Evolutionary conservation across 148 eudicot genomes (phyloP).

Genomic region (Nyssa sinensis): DNA sequence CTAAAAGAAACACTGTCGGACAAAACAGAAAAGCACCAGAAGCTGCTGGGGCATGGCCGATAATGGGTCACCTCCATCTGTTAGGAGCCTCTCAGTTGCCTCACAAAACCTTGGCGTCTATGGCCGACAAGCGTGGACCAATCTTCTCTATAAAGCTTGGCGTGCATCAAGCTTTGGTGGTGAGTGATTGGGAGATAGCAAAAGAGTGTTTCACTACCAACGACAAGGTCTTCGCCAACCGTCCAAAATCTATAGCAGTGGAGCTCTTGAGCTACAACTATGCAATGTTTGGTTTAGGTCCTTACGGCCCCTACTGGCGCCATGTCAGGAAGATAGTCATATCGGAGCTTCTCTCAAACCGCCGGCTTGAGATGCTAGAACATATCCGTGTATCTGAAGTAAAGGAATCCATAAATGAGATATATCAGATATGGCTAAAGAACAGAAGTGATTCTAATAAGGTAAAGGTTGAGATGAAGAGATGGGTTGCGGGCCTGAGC

Average conservation of each 20-base stretch:
- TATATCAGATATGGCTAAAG: not conserved
- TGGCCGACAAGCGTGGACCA: constrained; percentile 17
- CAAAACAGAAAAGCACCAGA: not conserved
- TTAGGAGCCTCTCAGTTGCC: not conserved
- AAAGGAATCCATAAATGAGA: not conserved
- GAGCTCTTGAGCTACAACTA: not conserved
- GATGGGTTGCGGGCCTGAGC: too few relatives aligned
- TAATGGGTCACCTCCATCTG: constrained; percentile 16
- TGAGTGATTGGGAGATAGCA: constrained; percentile 6
- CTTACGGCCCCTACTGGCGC: not conserved
- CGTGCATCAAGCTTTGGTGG: not conserved
- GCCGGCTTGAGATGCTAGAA: not conserved
- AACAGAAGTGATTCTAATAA: too few relatives aligned
- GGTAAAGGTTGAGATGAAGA: too few relatives aligned
- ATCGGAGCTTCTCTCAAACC: constrained; percentile 5
- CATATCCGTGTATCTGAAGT: not conserved
- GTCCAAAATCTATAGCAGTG: not conserved
- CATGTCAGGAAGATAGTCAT: not conserved
- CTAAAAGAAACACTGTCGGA: too few relatives aligned
- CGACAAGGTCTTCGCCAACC: not conserved
- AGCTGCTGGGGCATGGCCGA: constrained; percentile 10
- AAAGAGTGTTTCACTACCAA: constrained; percentile 2
- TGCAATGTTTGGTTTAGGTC: not conserved
- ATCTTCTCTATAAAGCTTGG: constrained; percentile 10
- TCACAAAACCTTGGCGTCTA: constrained; percentile 5